phyloP scores from a whole-genome alignment of 2,329 filamentous ascomycete genomes.

The Plenodomus tracheiphilus region DNA sequence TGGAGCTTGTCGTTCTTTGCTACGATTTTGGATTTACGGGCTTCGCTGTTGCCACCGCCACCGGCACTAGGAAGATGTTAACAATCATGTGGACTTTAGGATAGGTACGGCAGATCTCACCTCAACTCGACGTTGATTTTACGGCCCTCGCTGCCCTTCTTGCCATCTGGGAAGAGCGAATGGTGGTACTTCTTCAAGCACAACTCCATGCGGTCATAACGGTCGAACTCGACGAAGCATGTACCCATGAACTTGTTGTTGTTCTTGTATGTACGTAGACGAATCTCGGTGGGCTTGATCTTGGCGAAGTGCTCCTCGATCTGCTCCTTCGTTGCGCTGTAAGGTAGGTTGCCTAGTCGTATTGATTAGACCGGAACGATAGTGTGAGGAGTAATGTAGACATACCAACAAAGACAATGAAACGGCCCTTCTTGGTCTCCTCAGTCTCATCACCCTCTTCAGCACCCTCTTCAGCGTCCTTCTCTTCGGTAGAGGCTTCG shows the following conservation, averaged over 20 bases:
- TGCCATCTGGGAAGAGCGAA: conserved; percentile 67
- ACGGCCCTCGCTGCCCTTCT: conserved; percentile 59
- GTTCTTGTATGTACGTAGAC: conserved; percentile 50
- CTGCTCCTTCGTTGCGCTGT: conserved; percentile 70
- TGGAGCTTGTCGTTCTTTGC: conserved; percentile 85
- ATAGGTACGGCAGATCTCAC: conserved; percentile 50
- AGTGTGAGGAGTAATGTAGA: background rate
- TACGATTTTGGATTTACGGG: conserved; percentile 74
- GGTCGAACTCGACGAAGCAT: conserved; percentile 77
- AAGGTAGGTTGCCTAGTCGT: conserved; percentile 79
- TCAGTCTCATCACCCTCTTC: conserved; percentile 20
- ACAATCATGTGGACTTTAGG: conserved; percentile 1
- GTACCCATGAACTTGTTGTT: conserved; percentile 45
- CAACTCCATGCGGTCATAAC: conserved; percentile 88
- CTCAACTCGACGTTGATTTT: conserved; percentile 94
- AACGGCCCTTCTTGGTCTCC: conserved; percentile 57
- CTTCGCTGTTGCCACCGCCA: conserved; percentile 77
- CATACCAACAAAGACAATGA: conserved; percentile 77
- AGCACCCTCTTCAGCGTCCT: conserved; percentile 18
- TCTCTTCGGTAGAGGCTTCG: conserved; percentile 13
- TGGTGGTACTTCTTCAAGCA: conserved; percentile 92
- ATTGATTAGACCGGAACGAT: conserved; percentile 10
- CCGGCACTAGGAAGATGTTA: conserved; percentile 63
- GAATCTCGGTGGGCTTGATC: conserved; percentile 70
- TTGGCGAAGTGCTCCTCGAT: conserved; percentile 77